Evolutionary conservation across 805 yeast species (phyloP).

Genomic region (Wickerhamiella shivajii): DNA sequence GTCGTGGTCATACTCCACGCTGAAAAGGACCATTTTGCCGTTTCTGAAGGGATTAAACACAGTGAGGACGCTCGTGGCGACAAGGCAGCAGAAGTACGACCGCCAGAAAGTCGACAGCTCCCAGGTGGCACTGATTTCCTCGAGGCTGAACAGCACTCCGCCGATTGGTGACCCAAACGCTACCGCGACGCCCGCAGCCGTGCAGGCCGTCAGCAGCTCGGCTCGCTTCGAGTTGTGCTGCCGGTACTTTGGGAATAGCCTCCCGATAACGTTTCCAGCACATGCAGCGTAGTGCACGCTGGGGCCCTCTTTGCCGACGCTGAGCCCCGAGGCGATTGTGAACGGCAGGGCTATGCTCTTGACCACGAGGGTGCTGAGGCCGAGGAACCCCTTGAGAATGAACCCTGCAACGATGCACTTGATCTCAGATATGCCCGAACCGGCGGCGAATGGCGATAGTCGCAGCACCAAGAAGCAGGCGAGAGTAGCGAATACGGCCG

Average conservation of each 20-base stretch:
- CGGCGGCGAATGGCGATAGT: slow-evolving; percentile 85
- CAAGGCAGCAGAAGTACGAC: slow-evolving; percentile 76
- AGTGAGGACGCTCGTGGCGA: slow-evolving; percentile 72
- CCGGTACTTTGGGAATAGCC: slow-evolving; percentile 31
- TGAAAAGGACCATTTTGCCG: slow-evolving; percentile 86
- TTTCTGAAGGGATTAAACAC: slow-evolving; percentile 82
- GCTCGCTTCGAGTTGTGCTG: slow-evolving; percentile 25
- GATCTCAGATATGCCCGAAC: slow-evolving; percentile 94
- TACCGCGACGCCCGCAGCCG: slow-evolving; percentile 98
- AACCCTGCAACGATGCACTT: slow-evolving; percentile 91
- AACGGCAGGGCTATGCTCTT: slow-evolving; percentile 75
- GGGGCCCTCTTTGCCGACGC: slow-evolving; percentile 97
- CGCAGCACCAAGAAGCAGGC: slow-evolving; percentile 56
- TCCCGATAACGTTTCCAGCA: slow-evolving; percentile 71
- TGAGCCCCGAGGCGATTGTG: slow-evolving; percentile 83
- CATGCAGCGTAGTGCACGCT: slow-evolving; percentile 96
- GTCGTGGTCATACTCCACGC: slow-evolving; percentile 70
- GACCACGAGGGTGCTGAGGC: slow-evolving; percentile 52
- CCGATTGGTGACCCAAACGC: slow-evolving; percentile 54
- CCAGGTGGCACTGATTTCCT: slow-evolving; percentile 69
- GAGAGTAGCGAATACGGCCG: slow-evolving; percentile 44
- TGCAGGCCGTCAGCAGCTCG: slow-evolving; percentile 70
- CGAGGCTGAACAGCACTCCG: slow-evolving; percentile 86
- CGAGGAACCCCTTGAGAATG: slow-evolving; percentile 59
- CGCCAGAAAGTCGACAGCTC: slow-evolving; percentile 76